Conservation (phyloP, 805 yeast genomes). For the Ogataea degrootiae region DNA sequence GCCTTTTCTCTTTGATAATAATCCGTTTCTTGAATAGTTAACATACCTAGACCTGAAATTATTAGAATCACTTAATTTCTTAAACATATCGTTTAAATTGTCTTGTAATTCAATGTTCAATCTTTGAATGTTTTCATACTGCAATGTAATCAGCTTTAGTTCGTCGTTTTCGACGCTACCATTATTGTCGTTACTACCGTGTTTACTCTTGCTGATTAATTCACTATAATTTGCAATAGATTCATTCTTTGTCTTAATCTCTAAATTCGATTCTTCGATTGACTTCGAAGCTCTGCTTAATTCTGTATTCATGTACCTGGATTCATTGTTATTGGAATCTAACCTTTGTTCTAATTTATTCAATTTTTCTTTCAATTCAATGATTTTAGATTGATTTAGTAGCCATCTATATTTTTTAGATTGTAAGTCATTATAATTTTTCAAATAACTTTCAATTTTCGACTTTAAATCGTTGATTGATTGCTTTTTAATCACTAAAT, state of each 20-base stretch:
- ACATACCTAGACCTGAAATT: constrained; percentile 20
- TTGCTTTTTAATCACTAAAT: constrained; percentile 6
- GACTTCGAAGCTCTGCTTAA: constrained; percentile 49
- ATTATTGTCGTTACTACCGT: too few species aligned
- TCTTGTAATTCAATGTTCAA: constrained; percentile 9
- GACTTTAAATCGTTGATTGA: constrained; percentile 23
- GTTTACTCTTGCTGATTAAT: too few species aligned
- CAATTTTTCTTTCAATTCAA: constrained; percentile 43
- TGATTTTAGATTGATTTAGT: constrained; percentile 36
- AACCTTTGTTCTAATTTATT: constrained; percentile 38
- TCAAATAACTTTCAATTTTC: constrained; percentile 26
- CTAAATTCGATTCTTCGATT: constrained; percentile 37
- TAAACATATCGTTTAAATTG: constrained; percentile 13
- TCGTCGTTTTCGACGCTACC: not conserved
- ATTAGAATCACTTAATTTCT: constrained; percentile 17
- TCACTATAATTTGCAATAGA: not conserved
- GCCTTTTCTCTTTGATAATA: constrained; percentile 14
- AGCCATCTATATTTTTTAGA: constrained; percentile 20
- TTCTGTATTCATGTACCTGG: constrained; percentile 59
- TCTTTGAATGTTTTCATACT: constrained; percentile 3
- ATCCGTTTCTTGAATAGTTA: constrained; percentile 22
- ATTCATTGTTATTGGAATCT: constrained; percentile 51
- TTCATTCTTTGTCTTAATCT: constrained; percentile 19
- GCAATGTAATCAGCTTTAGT: constrained; percentile 8
- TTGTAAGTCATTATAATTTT: constrained; percentile 16